Evolutionary conservation across 2,329 filamentous ascomycete genomes (phyloP).

Genomic region (Fusarium sp.): DNA sequence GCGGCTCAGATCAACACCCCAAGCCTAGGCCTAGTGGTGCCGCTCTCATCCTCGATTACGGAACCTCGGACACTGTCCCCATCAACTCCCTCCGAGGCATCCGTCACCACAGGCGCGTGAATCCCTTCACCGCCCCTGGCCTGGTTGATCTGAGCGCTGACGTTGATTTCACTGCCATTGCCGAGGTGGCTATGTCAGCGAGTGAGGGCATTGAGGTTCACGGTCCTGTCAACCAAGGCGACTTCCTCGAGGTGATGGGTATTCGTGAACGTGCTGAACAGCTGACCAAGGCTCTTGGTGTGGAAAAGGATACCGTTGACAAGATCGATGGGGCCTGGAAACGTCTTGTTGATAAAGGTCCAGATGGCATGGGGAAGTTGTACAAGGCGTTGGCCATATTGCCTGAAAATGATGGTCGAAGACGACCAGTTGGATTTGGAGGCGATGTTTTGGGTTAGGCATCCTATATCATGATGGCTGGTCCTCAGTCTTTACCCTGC

Average conservation of each 20-base stretch:
- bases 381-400: slow-evolving; percentile 95
- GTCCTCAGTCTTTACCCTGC: not conserved
- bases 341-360: slow-evolving; percentile 84
- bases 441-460: slow-evolving; percentile 65
- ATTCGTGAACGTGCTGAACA: slow-evolving; percentile 81
- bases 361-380: slow-evolving; percentile 89
- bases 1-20: slow-evolving; percentile 67
- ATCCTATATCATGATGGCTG: not conserved
- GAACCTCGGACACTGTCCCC: slow-evolving; percentile 80
- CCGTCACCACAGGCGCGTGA: slow-evolving; percentile 78
- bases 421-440: slow-evolving; percentile 91
- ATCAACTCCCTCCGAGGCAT: slow-evolving; percentile 93
- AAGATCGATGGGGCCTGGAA: slow-evolving; percentile 81
- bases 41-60: slow-evolving; percentile 96
- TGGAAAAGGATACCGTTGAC: slow-evolving; percentile 60
- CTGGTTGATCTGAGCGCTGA: slow-evolving; percentile 90
- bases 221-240: slow-evolving; percentile 86
- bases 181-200: slow-evolving; percentile 81
- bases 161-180: slow-evolving; percentile 90
- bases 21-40: slow-evolving; percentile 80
- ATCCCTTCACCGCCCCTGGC: slow-evolving; percentile 82
- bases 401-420: slow-evolving; percentile 78
- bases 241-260: slow-evolving; percentile 84
- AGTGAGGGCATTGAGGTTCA: slow-evolving; percentile 89
- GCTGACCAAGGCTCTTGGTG: slow-evolving; percentile 63